Evolutionary conservation across 208 protist species (phyloP).

Genomic region (Leishmania lainsoni): DNA sequence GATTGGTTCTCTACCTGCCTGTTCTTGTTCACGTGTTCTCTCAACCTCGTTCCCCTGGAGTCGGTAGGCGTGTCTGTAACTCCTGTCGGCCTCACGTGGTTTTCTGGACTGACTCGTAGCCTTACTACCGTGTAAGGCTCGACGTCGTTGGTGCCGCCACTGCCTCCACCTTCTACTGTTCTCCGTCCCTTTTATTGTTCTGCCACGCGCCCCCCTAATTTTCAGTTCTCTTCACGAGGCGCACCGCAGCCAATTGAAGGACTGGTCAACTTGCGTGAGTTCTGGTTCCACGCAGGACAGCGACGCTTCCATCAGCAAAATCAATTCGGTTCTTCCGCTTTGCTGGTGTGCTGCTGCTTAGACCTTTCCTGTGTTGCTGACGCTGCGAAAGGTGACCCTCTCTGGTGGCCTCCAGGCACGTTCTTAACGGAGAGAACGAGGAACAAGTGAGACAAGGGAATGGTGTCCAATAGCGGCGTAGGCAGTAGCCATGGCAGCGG

Average conservation of each 20-base stretch:
- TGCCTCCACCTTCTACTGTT: neutral
- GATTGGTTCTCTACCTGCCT: neutral
- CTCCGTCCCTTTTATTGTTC: neutral
- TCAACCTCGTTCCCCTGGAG: no score
- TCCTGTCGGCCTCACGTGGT: neutral
- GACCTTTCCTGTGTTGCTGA: neutral
- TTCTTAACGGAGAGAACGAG: neutral
- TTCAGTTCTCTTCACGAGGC: neutral
- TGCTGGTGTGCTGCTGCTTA: neutral
- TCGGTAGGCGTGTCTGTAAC: no score
- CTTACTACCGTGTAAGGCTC: neutral
- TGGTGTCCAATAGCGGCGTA: slow-evolving; percentile 23
- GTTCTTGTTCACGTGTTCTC: neutral
- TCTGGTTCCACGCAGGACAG: neutral
- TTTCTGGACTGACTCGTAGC: neutral
- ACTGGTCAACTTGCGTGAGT: neutral
- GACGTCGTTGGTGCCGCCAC: no score
- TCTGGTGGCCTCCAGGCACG: neutral
- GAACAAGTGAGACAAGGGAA: slow-evolving; percentile 1
- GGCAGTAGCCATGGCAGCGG: slow-evolving; percentile 12
- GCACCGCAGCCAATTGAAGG: neutral
- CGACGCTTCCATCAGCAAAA: neutral
- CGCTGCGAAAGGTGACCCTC: neutral
- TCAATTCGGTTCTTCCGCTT: neutral
- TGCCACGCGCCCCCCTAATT: neutral